Percentiles rank a stretch among this genome's conserved stretches.
Evolutionary conservation across 2,329 filamentous ascomycete genomes (phyloP).

Genomic region (Byssochlamys sp.): DNA sequence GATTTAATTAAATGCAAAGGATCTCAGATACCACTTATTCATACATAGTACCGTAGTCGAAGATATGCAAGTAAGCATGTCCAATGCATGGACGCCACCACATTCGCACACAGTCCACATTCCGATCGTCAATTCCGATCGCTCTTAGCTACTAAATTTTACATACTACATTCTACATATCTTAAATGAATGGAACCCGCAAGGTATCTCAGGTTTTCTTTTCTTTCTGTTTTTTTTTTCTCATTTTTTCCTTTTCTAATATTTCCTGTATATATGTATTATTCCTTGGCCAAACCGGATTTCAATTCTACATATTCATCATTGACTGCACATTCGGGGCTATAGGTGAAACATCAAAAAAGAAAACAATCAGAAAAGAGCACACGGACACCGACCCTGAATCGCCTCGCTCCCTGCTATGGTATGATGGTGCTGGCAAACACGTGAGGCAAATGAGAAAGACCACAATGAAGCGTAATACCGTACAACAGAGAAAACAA

Average conservation of each 20-base stretch:
- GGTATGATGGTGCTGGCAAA: slow-evolving; percentile 11
- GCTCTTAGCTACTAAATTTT: not conserved
- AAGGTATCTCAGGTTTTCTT: not conserved
- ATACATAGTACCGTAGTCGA: not conserved
- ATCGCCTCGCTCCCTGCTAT: slow-evolving; percentile 21
- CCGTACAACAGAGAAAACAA: not conserved
- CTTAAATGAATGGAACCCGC: not conserved
- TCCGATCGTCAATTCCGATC: not conserved
- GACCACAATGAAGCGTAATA: slow-evolving; percentile 5
- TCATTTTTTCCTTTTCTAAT: not conserved
- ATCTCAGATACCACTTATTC: not conserved
- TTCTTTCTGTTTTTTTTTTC: too few relatives aligned
- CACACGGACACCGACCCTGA: not conserved
- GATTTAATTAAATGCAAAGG: too few relatives aligned
- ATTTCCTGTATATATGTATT: not conserved
- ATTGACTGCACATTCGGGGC: not conserved
- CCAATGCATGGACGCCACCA: not conserved
- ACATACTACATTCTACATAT: not conserved
- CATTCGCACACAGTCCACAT: not conserved
- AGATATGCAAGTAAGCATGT: not conserved
- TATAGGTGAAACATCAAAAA: not conserved
- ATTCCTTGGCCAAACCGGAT: not conserved
- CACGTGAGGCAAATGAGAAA: slow-evolving; percentile 9
- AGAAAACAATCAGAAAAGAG: slow-evolving; percentile 4
- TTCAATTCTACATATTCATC: not conserved